Conservation (phyloP, 2,329 filamentous ascomycete genomes). For the Sodiomyces alkalinus region DNA sequence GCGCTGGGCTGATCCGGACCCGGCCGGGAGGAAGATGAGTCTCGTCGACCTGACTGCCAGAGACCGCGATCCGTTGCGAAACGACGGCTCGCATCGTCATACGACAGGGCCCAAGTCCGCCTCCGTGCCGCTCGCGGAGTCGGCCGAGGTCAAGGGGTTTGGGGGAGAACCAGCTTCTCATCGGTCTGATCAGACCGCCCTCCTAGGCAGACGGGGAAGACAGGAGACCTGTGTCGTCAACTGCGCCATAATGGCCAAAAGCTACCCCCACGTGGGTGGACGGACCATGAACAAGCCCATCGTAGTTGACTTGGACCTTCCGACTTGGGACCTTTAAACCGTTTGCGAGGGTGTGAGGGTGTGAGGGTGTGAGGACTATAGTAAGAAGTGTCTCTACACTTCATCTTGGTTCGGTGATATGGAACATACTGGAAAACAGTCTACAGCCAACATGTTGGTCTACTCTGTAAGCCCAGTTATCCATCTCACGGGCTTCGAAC, state of each 20-base stretch:
- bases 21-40: constrained; percentile 40
- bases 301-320: constrained; percentile 67
- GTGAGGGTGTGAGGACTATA: no score
- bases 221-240: constrained; percentile 68
- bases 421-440: no score
- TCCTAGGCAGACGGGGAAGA: constrained; percentile 27
- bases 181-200: constrained; percentile 23
- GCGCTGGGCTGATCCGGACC: constrained; percentile 44
- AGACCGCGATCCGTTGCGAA: constrained; percentile 24
- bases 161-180: constrained; percentile 24
- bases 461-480: no score
- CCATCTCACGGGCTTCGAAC: no score
- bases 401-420: no score
- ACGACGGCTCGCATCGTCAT: constrained; percentile 27
- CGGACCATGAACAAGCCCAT: constrained; percentile 64
- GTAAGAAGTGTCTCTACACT: no score
- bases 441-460: no score
- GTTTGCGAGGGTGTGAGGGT: no score
- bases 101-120: background rate
- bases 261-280: constrained; percentile 44
- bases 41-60: constrained; percentile 43
- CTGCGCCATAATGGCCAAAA: constrained; percentile 56
- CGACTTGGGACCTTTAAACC: constrained; percentile 27
- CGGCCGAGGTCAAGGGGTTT: constrained; percentile 18
- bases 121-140: no score